Conservation (phyloP, 331 rosid genomes). For the Rosa hybrid region DNA sequence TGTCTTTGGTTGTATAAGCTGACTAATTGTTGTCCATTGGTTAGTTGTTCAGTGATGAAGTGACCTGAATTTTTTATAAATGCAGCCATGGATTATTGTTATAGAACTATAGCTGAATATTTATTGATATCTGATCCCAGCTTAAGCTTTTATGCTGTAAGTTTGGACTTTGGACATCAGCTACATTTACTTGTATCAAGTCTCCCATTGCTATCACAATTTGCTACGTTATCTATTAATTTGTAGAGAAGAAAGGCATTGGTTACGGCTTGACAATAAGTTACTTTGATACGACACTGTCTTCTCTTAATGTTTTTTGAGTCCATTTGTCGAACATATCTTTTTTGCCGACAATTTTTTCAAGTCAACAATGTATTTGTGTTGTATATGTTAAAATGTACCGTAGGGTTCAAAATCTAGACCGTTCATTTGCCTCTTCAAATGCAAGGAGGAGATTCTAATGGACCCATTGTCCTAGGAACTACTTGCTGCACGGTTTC, state of each 20-base stretch:
- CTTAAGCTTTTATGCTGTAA: not conserved
- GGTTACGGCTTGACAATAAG: not conserved
- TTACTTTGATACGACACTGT: too few relatives aligned
- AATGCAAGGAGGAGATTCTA: too few relatives aligned
- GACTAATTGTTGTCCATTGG: not conserved
- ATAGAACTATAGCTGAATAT: not conserved
- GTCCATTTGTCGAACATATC: not conserved
- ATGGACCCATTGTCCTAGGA: not conserved
- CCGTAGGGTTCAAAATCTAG: not conserved
- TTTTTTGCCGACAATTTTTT: not conserved
- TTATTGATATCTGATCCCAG: not conserved
- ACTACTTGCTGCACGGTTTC: not conserved
- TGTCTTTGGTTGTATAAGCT: not conserved
- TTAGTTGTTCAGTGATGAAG: conserved; percentile 6
- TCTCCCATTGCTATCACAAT: too few relatives aligned
- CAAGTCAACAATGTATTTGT: too few relatives aligned
- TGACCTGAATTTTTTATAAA: not conserved
- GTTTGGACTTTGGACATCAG: not conserved
- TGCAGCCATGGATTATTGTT: not conserved
- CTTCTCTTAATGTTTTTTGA: too few relatives aligned
- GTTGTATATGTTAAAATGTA: too few relatives aligned
- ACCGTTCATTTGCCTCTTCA: not conserved
- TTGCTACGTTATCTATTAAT: not conserved
- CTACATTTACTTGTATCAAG: not conserved
- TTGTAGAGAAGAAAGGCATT: not conserved